Evolutionary conservation across 139 green algal species (phyloP).

Genomic region (Asterochloris sp.): DNA sequence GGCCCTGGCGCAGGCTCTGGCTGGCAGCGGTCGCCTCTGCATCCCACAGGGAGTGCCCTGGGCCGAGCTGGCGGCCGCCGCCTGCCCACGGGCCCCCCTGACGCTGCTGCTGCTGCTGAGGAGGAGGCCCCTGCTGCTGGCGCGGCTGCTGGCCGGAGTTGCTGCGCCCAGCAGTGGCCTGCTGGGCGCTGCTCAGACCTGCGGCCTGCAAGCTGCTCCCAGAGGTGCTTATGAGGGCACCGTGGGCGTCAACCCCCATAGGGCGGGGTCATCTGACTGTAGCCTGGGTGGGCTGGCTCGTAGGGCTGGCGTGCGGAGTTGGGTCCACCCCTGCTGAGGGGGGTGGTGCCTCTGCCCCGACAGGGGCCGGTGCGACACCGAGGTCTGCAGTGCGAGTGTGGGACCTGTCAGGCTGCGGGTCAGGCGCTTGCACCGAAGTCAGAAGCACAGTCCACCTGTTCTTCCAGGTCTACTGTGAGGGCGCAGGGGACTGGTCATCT

Average conservation of each 20-base stretch:
- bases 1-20: too few species aligned
- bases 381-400: neutral
- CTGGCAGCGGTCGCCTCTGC: too few species aligned
- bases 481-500: neutral
- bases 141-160: neutral
- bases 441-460: neutral
- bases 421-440: neutral
- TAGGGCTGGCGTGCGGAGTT: neutral
- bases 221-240: neutral
- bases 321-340: neutral
- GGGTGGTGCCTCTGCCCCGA: neutral
- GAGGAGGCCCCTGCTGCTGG: neutral
- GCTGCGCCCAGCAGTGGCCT: too few species aligned
- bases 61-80: too few species aligned
- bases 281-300: neutral
- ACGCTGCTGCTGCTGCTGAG: neutral
- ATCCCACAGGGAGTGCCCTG: too few species aligned
- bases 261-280: neutral
- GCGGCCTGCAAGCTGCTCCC: neutral
- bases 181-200: neutral
- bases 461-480: neutral
- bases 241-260: neutral
- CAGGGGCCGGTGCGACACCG: neutral
- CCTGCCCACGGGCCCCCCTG: neutral
- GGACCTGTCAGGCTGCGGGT: neutral